Percentiles rank a stretch among this genome's conserved stretches.
phyloP scores from a whole-genome alignment of 2,329 filamentous ascomycete species.

The Aspergillus sp. region DNA sequence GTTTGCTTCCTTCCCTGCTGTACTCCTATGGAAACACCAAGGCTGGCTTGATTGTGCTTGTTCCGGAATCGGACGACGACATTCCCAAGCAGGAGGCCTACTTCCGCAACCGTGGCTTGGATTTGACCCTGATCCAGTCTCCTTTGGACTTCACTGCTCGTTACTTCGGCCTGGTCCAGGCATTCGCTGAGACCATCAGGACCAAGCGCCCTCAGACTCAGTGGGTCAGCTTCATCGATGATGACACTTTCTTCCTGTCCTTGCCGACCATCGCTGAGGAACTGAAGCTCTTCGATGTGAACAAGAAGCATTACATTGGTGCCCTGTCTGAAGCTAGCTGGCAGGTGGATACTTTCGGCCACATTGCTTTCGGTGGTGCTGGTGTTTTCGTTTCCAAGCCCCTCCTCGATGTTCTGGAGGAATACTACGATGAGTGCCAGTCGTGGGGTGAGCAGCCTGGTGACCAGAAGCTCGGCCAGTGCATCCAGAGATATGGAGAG shows the following conservation, averaged over 20 bases:
- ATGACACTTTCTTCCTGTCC: constrained; percentile 48
- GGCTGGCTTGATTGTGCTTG: constrained; percentile 43
- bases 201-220: constrained; percentile 42
- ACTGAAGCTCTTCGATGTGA: constrained; percentile 42
- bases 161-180: constrained; percentile 46
- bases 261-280: constrained; percentile 41
- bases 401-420: constrained; percentile 40
- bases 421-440: constrained; percentile 45
- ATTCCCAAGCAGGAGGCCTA: constrained; percentile 42
- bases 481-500: constrained; percentile 43
- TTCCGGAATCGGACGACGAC: constrained; percentile 44
- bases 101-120: constrained; percentile 45
- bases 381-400: constrained; percentile 47
- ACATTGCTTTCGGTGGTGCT: constrained; percentile 48
- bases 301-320: constrained; percentile 47
- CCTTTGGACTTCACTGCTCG: constrained; percentile 46
- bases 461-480: constrained; percentile 48
- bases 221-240: constrained; percentile 48
- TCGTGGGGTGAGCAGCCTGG: constrained; percentile 46
- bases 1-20: constrained; percentile 42
- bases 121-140: constrained; percentile 42
- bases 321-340: constrained; percentile 46
- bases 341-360: constrained; percentile 47
- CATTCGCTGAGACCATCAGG: constrained; percentile 42
- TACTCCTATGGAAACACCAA: constrained; percentile 47